These are phyloP conservation scores for Populus ilicifolia DNA, from an alignment of 345 rosid genomes.

Conservation along the genomic window DNA sequence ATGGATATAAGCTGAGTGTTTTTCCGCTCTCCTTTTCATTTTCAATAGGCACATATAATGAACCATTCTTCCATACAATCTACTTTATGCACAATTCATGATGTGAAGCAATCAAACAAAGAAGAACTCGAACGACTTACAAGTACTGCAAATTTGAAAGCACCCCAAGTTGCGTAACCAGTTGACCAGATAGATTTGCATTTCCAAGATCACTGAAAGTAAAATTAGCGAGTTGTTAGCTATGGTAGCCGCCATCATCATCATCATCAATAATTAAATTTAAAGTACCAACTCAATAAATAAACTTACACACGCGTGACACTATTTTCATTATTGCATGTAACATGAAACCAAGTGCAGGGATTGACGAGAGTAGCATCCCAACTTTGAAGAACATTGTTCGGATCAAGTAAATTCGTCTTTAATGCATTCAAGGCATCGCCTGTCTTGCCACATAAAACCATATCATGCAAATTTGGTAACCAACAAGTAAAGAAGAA, in stretches of 20 bases:
- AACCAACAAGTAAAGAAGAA: neutral
- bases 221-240: neutral
- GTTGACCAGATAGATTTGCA: slow-evolving; percentile 60
- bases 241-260: neutral
- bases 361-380: slow-evolving; percentile 72
- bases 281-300: slow-evolving; percentile 8
- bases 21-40: neutral
- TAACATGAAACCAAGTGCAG: slow-evolving; percentile 83
- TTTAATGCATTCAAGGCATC: slow-evolving; percentile 80
- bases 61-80: neutral
- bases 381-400: slow-evolving; percentile 75
- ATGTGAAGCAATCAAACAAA: neutral
- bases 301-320: slow-evolving; percentile 77
- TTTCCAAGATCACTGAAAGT: slow-evolving; percentile 57
- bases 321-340: slow-evolving; percentile 65
- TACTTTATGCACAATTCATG: neutral
- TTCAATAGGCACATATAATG: neutral
- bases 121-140: slow-evolving; percentile 39
- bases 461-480: neutral
- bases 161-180: slow-evolving; percentile 58
- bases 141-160: slow-evolving; percentile 70
- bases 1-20: neutral
- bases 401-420: slow-evolving; percentile 63
- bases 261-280: neutral
- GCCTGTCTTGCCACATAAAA: slow-evolving; percentile 37